phyloP scores from a whole-genome alignment of 768 basidiomycete species.

The Bullera alba region DNA sequence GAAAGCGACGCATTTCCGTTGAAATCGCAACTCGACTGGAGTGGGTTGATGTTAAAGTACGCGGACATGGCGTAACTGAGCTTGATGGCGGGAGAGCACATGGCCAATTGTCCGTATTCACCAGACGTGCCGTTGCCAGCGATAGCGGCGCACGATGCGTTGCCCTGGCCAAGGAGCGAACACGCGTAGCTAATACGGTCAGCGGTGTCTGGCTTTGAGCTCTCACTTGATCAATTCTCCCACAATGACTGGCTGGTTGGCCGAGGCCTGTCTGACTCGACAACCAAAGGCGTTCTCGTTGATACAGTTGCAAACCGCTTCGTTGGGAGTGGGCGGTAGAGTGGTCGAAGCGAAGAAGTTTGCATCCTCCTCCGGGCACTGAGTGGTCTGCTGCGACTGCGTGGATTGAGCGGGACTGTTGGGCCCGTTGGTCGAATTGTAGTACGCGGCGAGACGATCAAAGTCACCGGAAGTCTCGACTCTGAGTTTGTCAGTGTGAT shows the following conservation, averaged over 20 bases:
- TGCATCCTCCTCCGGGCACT: conserved; percentile 61
- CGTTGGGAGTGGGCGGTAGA: conserved; percentile 77
- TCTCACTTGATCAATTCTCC: conserved; percentile 43
- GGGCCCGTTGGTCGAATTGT: conserved; percentile 52
- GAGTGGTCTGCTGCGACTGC: conserved; percentile 50
- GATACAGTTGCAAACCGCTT: conserved; percentile 70
- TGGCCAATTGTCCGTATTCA: conserved; percentile 66
- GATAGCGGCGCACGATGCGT: conserved; percentile 60
- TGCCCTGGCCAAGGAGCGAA: conserved; percentile 56
- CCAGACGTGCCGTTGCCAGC: conserved; percentile 66
- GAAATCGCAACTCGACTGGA: conserved; percentile 66
- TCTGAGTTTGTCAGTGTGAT: conserved; percentile 40
- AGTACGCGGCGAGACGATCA: conserved; percentile 58
- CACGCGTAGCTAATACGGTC: conserved; percentile 63
- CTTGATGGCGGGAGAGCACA: conserved; percentile 75
- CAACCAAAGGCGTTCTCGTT: conserved; percentile 61
- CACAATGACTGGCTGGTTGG: conserved; percentile 45
- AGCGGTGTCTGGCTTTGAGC: conserved; percentile 47
- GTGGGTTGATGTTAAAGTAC: conserved; percentile 63
- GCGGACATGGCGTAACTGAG: conserved; percentile 74
- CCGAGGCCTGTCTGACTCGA: conserved; percentile 60
- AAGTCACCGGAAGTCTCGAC: conserved; percentile 68
- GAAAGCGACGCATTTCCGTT: conserved; percentile 70
- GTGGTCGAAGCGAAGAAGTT: conserved; percentile 60
- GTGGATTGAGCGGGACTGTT: conserved; percentile 58